Base-by-base conservation (phyloP, 2,329 filamentous ascomycete genomes). In the Amphichorda felina region DNA sequence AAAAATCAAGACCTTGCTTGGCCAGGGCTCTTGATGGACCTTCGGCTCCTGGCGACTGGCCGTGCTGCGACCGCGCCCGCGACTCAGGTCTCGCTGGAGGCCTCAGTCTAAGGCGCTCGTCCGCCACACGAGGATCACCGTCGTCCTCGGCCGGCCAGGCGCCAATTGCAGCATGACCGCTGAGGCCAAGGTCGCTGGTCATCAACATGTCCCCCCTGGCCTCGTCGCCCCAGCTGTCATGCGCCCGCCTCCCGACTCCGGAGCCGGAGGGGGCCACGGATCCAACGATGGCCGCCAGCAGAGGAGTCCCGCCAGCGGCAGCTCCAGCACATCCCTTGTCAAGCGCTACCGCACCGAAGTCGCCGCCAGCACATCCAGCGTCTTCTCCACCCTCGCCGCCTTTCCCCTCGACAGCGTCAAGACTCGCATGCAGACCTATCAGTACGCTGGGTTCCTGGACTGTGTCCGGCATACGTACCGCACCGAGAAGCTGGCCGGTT, bases 341-440 rank as follows among this genome's bases (percentile, higher is more conserved):
- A 87, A 85, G 62, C 72, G 70, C 45, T 89, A 91, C 58, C 74
- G 82, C 44, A 88, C 81, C 33, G 82, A 89, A 60, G 76, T 91
- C 45, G 76, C 83, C 41, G 84, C 85, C 30, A 82, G 79, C 57
- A 68, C 76, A 27, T 82, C 80, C 52, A 88, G 81, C 56, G 68
- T 88, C 44, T 67, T 89, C 38, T 86, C 82, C 26, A 91, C 84
- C 29, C 70, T 86, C 51, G 68, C 72, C 44, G 81, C 84, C n/a
- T 93, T 89, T 53, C 85, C 85, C 16, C 73, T 93, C 46, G 85
- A 93, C 56, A 89, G 85, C 49, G 80, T 89, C 54, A 93, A 93
- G 66, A 88, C 82, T 38, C 82, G 85, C 50, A 85, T 91, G 76
- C 85, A 93, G 64, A 83, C 82, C 45, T 89, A 91, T 59, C 76